Percentiles rank a stretch among this genome's conserved stretches.
phyloP scores from a whole-genome alignment of 352 stramenopile genomes.

The Globisporangium middletonii region DNA sequence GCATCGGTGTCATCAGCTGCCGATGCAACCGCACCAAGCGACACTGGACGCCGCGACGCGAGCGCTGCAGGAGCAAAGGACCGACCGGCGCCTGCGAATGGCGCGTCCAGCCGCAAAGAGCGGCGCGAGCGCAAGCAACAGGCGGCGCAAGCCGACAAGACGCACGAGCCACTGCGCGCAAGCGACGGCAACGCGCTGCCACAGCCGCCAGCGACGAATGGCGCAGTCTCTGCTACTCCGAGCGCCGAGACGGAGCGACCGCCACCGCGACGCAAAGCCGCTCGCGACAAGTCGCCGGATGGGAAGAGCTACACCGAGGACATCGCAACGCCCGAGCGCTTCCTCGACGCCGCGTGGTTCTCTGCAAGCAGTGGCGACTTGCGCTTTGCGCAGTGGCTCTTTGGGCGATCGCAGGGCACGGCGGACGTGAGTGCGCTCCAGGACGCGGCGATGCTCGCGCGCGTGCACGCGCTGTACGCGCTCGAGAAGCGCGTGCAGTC shows the following conservation, averaged over 20 bases:
- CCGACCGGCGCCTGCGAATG: not conserved
- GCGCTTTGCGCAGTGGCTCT: slow-evolving; percentile 48
- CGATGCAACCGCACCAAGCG: not conserved
- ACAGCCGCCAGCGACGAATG: no score
- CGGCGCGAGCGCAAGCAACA: not conserved
- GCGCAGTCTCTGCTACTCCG: not conserved
- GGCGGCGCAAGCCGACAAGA: not conserved
- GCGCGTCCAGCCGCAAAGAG: not conserved
- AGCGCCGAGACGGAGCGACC: not conserved
- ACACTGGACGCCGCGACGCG: not conserved
- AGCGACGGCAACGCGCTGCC: no score
- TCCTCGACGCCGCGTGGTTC: slow-evolving; percentile 41
- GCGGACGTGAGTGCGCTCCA: slow-evolving; percentile 29
- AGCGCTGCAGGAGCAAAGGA: not conserved
- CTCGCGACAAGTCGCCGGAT: not conserved
- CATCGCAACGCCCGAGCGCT: slow-evolving; percentile 17
- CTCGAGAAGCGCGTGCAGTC: slow-evolving; percentile 40
- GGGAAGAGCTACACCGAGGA: not conserved
- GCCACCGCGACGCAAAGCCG: no score
- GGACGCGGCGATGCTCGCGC: slow-evolving; percentile 17
- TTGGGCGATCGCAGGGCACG: slow-evolving; percentile 41
- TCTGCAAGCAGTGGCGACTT: slow-evolving; percentile 32
- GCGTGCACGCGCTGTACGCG: slow-evolving; percentile 35
- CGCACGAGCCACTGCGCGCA: not conserved
- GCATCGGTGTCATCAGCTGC: no score